Base-by-base conservation (phyloP, 2,329 filamentous ascomycete species). In the Trichoderma brevicompactum region DNA sequence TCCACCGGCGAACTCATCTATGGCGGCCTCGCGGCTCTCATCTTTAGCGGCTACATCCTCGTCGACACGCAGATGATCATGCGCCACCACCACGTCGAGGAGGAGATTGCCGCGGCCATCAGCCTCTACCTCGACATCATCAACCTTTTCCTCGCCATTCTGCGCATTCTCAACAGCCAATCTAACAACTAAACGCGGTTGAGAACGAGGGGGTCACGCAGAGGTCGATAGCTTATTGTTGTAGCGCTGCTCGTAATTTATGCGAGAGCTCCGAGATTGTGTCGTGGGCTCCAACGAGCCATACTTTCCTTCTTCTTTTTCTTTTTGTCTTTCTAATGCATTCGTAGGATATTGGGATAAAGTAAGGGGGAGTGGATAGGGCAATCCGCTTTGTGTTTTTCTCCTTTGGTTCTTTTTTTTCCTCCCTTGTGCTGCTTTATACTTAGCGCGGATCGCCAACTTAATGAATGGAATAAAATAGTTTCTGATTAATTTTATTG, bases 1-100 rank as follows among this genome's bases (percentile, higher is more conserved):
- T 92, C 87, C 76, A 94, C 89, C 32, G 82, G 89, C 40, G 94
- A 99, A 79, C 87, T 98, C 62, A 83, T 92, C 67, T 98, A 97
- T 74, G 92, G 93, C 64, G 89, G 90, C 7, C 79, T 94, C 13
- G 86, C 87, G 0, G 94, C 95, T 2, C 81, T 99, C 52, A 87
- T 99, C 75, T 99, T 99, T 83, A 94, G 90, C 55, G 94, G 84
- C 7, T 99, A 99, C 79, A 96, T 99, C 68, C 84, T 99, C 53
- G 92, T 98, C 53, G 95, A 99, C 76, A 99, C 95, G 0, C 95
- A 99, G 83, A 81, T 99, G 72, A 88, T 99, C 68, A 90, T 99
- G 87, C 88, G 94, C 74, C 92, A 97, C 78, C 95, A 97, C 80
- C 94, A 98, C 74, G 92, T 97, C 60, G 95, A 99, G 80, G 94